Percentiles rank a stretch among this genome's conserved stretches.
Conservation (phyloP, 2,329 filamentous ascomycete species). For the Trichophyton mentagrophytes region DNA sequence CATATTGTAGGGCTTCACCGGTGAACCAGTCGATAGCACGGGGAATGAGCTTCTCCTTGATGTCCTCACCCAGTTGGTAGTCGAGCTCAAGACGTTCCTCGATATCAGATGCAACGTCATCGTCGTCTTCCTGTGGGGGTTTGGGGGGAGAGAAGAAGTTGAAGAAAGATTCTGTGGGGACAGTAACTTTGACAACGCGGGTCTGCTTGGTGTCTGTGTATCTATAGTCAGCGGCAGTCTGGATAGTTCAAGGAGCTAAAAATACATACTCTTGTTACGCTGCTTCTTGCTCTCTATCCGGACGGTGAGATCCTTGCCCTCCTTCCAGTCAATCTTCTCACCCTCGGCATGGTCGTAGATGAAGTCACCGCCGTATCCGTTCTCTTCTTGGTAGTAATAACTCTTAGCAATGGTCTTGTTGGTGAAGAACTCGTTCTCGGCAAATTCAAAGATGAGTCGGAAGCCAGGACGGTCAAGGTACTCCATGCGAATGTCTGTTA, state of each 20-base stretch:
- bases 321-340: constrained; percentile 95
- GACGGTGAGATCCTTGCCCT: constrained; percentile 83
- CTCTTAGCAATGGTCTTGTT: constrained; percentile 98
- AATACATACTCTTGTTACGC: constrained; percentile 88
- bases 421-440: constrained; percentile 88
- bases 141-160: constrained; percentile 98
- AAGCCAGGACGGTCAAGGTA: constrained; percentile 97
- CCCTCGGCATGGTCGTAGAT: constrained; percentile 99
- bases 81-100: constrained; percentile 96
- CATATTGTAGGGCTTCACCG: constrained; percentile 89
- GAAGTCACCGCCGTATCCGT: constrained; percentile 95
- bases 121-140: constrained; percentile 62
- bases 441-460: constrained; percentile 94
- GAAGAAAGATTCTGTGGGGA: constrained; percentile 96
- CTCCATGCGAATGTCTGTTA: constrained; percentile 95
- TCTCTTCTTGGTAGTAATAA: constrained; percentile 98
- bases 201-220: constrained; percentile 90
- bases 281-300: constrained; percentile 98
- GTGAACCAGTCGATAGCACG: constrained; percentile 99
- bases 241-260: neutral
- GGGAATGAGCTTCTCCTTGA: constrained; percentile 99
- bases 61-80: constrained; percentile 97
- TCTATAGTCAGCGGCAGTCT: neutral
- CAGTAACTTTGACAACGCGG: constrained; percentile 96
- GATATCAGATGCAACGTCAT: constrained; percentile 72